Conservation (phyloP, 495 filamentous ascomycete genomes). For the Articulospora tetracladia region DNA sequence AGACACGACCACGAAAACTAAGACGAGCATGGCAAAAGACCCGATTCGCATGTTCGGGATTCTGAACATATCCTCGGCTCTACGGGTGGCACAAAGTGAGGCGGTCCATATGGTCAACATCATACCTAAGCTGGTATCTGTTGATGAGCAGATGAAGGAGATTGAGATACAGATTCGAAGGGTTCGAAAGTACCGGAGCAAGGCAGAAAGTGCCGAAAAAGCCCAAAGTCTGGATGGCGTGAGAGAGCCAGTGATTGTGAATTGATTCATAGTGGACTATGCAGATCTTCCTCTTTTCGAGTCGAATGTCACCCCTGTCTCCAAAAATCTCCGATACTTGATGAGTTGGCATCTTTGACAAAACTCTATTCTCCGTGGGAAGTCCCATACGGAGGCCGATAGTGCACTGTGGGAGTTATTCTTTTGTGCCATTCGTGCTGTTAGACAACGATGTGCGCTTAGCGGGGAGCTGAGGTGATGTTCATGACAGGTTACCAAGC, state of each 20-base stretch:
- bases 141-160: constrained; percentile 40
- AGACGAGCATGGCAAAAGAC: constrained; percentile 31
- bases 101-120: constrained; percentile 37
- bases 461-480: no score
- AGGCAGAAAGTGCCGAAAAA: constrained; percentile 29
- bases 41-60: constrained; percentile 71
- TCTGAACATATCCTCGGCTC: constrained; percentile 48
- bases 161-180: constrained; percentile 48
- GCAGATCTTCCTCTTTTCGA: neutral
- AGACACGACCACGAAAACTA: constrained; percentile 10
- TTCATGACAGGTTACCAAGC: no score
- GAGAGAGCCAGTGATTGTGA: neutral
- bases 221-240: neutral
- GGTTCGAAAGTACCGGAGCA: constrained; percentile 44
- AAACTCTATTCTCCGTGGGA: neutral
- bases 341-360: neutral
- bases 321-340: neutral
- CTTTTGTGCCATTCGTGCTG: no score
- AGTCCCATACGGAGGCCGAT: no score
- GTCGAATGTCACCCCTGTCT: neutral
- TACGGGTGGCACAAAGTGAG: constrained; percentile 54
- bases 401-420: no score
- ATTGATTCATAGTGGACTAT: neutral
- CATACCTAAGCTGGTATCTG: constrained; percentile 38
- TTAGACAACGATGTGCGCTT: no score